These are phyloP conservation scores for Aspergillus clavatus DNA, from an alignment of 2,329 filamentous ascomycete genomes.

Conservation along the genomic window DNA sequence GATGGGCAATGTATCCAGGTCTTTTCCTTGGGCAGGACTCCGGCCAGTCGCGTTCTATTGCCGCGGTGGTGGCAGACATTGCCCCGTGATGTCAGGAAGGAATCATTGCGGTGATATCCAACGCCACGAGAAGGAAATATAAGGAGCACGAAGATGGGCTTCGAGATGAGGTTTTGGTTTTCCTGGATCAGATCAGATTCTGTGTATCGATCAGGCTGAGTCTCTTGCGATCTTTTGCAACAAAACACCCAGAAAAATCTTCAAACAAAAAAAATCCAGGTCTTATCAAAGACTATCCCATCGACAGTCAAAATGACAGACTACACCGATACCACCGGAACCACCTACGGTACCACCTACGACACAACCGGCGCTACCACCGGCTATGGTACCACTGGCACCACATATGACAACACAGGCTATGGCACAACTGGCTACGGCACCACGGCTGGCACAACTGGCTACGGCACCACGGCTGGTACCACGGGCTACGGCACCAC, in stretches of 20 bases:
- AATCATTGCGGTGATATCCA: conserved; percentile 10
- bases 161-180: not conserved
- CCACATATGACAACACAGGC: not conserved
- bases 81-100: conserved; percentile 17
- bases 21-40: not conserved
- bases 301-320: conserved; percentile 3
- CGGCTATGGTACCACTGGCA: conserved; percentile 1
- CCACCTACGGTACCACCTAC: conserved; percentile 4
- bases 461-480: conserved; percentile 13
- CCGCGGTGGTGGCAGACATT: not conserved
- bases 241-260: not conserved
- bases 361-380: conserved; percentile 2
- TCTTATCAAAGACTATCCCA: too few relatives aligned
- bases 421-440: conserved; percentile 14
- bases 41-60: conserved; percentile 1
- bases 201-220: not conserved
- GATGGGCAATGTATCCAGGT: not conserved
- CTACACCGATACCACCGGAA: conserved; percentile 9
- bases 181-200: not conserved
- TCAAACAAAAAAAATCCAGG: not conserved
- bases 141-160: conserved; percentile 1
- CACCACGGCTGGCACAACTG: conserved; percentile 12
- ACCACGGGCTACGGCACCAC: conserved; percentile 15
- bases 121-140: conserved; percentile 18
- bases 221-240: not conserved